Percentiles rank a stretch among this genome's conserved stretches.
phyloP scores from a whole-genome alignment of 2,329 filamentous ascomycete species.

The Colletotrichum musicola region DNA sequence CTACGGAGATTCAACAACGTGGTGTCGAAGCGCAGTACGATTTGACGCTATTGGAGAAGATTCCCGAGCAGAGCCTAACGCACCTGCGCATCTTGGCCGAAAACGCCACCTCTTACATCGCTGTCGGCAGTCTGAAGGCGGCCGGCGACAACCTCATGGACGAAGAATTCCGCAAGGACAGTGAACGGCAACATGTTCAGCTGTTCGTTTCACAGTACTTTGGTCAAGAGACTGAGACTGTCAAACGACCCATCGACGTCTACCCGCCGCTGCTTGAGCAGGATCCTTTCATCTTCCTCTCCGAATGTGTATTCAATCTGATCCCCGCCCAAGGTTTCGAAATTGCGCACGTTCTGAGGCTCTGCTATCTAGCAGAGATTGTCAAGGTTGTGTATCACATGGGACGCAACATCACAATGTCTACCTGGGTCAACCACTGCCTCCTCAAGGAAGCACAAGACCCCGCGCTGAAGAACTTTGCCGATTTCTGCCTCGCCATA shows the following conservation, averaged over 20 bases:
- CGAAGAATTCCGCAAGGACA: slow-evolving; percentile 75
- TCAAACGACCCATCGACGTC: slow-evolving; percentile 57
- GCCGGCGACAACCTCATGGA: slow-evolving; percentile 72
- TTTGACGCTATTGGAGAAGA: slow-evolving; percentile 82
- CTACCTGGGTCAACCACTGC: slow-evolving; percentile 62
- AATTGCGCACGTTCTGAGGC: slow-evolving; percentile 81
- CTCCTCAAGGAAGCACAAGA: slow-evolving; percentile 58
- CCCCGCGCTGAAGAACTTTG: slow-evolving; percentile 65
- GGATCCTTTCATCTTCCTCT: slow-evolving; percentile 84
- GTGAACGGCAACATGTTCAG: slow-evolving; percentile 79
- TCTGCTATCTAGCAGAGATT: slow-evolving; percentile 93
- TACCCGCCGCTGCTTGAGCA: slow-evolving; percentile 72
- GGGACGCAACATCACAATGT: slow-evolving; percentile 65
- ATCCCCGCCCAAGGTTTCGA: slow-evolving; percentile 77
- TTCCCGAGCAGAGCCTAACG: slow-evolving; percentile 85
- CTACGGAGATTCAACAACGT: slow-evolving; percentile 91
- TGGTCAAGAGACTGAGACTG: slow-evolving; percentile 55
- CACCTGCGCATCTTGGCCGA: slow-evolving; percentile 91
- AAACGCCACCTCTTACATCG: slow-evolving; percentile 86
- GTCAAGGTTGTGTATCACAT: slow-evolving; percentile 80
- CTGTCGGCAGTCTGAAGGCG: slow-evolving; percentile 77
- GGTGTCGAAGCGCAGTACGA: slow-evolving; percentile 81
- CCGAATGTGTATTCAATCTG: slow-evolving; percentile 80
- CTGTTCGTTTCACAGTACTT: slow-evolving; percentile 76
- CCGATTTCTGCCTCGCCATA: slow-evolving; percentile 65